Conservation (phyloP, 305 asterid species). For the Rubia occidens region DNA sequence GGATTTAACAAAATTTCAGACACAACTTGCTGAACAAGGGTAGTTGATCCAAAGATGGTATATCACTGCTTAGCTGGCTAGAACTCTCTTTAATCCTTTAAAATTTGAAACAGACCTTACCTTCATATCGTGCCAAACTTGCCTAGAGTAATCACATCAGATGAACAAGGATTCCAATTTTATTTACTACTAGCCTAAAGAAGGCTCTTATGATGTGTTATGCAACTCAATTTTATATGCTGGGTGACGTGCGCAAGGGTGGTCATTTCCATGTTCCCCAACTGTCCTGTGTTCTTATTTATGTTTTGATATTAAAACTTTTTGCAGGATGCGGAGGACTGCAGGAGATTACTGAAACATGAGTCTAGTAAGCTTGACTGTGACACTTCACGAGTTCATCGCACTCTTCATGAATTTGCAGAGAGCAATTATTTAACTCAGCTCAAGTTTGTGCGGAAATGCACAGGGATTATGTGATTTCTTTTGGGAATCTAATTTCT, state of each 20-base stretch:
- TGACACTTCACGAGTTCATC: conserved; percentile 48
- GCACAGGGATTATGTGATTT: conserved; percentile 34
- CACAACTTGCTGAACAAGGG: too few relatives aligned
- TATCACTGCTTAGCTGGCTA: too few relatives aligned
- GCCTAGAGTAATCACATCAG: neutral
- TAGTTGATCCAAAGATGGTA: neutral
- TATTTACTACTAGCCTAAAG: neutral
- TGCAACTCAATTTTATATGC: neutral
- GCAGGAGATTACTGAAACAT: conserved; percentile 50
- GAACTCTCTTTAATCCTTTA: neutral
- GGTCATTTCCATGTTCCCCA: neutral
- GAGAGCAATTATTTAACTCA: conserved; percentile 79
- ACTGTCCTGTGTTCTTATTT: neutral
- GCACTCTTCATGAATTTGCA: conserved; percentile 86
- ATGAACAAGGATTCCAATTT: neutral
- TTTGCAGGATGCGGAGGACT: conserved; percentile 63
- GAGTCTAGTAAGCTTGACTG: conserved; percentile 42
- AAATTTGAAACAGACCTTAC: neutral
- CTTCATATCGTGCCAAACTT: neutral
- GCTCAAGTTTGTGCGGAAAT: conserved; percentile 66
- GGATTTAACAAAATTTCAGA: neutral
- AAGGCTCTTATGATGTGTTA: neutral
- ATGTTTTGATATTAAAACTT: neutral
- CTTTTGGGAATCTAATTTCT: neutral
- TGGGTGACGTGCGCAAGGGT: neutral